Conservation (phyloP, 257 asterid species). For the Thymus quinquecostatus region DNA sequence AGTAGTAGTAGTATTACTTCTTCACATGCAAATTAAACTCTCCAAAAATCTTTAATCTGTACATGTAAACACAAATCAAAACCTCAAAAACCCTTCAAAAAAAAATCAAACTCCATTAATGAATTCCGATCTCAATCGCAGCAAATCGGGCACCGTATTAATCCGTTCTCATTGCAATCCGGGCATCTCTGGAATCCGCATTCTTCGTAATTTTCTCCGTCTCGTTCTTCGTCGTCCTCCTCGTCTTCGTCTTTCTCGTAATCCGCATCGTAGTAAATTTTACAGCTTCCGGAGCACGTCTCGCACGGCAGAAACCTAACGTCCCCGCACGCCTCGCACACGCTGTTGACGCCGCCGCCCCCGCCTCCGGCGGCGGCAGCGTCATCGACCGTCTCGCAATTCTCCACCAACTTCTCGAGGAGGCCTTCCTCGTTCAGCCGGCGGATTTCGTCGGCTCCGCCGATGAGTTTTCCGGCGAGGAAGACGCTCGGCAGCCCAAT, state of each 20-base stretch:
- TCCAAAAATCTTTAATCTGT: slow-evolving; percentile 42
- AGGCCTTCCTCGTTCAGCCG: slow-evolving; percentile 75
- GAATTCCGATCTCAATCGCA: slow-evolving; percentile 40
- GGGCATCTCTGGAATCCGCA: slow-evolving; percentile 84
- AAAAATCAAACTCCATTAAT: neutral
- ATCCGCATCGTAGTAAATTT: slow-evolving; percentile 62
- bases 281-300: slow-evolving; percentile 93
- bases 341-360: slow-evolving; percentile 36
- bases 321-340: slow-evolving; percentile 88
- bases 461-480: slow-evolving; percentile 56
- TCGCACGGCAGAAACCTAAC: slow-evolving; percentile 87
- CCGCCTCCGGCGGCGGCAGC: neutral
- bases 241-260: slow-evolving; percentile 41
- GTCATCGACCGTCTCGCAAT: slow-evolving; percentile 59
- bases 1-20: too few relatives aligned
- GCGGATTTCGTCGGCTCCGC: slow-evolving; percentile 86
- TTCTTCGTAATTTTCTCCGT: slow-evolving; percentile 38
- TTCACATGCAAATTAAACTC: slow-evolving; percentile 4
- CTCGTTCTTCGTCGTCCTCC: slow-evolving; percentile 30
- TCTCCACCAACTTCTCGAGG: slow-evolving; percentile 67
- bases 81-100: slow-evolving; percentile 7
- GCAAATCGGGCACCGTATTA: slow-evolving; percentile 74
- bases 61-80: slow-evolving; percentile 38
- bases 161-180: slow-evolving; percentile 88
- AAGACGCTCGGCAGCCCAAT: slow-evolving; percentile 72